Evolutionary conservation across 495 filamentous ascomycete genomes (phyloP), one percentile per base, ranked within the genome.

Genomic region (Tuber indicum): DNA sequence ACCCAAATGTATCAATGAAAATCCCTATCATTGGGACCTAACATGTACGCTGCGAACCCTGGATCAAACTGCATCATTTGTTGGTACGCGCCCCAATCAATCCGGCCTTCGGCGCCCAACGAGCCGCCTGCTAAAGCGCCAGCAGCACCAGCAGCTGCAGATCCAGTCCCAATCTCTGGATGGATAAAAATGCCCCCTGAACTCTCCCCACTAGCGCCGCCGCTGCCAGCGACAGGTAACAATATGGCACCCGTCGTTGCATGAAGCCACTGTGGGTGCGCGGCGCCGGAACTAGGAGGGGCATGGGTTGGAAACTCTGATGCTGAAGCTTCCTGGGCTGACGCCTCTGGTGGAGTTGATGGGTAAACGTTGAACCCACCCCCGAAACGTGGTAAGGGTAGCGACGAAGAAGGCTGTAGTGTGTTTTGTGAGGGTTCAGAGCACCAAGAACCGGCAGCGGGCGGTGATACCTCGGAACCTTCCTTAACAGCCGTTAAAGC

Each of bases 1-100:
- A 26, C 26, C 58, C 26, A 7, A 36, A 66, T 16, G 0, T 36
- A 19, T 66, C 26, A 66, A 36, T 66, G 74, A 19, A 71, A 74
- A 52, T 80, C 73, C 14, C 74, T 70, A 71, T 80, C 73, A 43
- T 58, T 76, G 23, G 78, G 78, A 4, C 78, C 78, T 39, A 72
- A 72, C 78, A 80, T 80, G 72, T 80, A 80, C 71, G 79, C 69
- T 49, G 79, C 74, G 16, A 80, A 80, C 39, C 62, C 79, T 1
- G 78, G 78, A 72, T 81, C 79, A 72, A 82, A 82, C 21, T 82
- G 81, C 75, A 80, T 72, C 71, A 82, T 76, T 45, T 82, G 81
- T 49, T 82, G 81, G 58, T 82, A 76, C 52, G 71, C 81, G 71
- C 82, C 77, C 81, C 81, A 82, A 76, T 82, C 80, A 17, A 82